These are phyloP conservation scores for Phaeotremella fagi DNA, from an alignment of 768 basidiomycete genomes.

Conservation along the genomic window DNA sequence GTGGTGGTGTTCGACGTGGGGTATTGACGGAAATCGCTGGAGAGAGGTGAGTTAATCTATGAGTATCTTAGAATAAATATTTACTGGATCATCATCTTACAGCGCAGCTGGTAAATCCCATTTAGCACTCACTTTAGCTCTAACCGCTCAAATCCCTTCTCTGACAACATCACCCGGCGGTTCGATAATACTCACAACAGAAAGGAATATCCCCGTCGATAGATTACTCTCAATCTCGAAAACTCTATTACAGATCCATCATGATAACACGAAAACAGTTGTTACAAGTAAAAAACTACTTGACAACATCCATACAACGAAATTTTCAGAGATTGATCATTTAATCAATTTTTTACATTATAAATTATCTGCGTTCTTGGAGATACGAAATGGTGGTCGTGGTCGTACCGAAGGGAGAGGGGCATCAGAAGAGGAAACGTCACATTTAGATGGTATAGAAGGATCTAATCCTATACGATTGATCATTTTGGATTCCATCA, in stretches of 20 bases:
- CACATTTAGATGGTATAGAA: background rate
- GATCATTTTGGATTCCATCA: slow-evolving; percentile 80
- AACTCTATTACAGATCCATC: slow-evolving; percentile 9
- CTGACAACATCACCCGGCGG: slow-evolving; percentile 56
- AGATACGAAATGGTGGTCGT: slow-evolving; percentile 1
- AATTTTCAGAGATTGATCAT: slow-evolving; percentile 43
- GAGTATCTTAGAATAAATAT: background rate
- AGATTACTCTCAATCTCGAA: slow-evolving; percentile 39
- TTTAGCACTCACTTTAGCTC: slow-evolving; percentile 73
- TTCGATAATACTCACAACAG: slow-evolving; percentile 41
- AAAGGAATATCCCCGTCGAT: slow-evolving; percentile 39
- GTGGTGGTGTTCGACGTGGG: slow-evolving; percentile 72
- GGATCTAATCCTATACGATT: slow-evolving; percentile 61
- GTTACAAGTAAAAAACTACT: slow-evolving; percentile 5
- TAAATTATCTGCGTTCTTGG: slow-evolving; percentile 45
- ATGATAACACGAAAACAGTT: slow-evolving; percentile 6
- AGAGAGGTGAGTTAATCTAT: slow-evolving; percentile 62
- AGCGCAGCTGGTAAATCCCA: slow-evolving; percentile 96
- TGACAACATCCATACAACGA: slow-evolving; percentile 56
- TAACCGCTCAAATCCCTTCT: slow-evolving; percentile 68
- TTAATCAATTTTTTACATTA: slow-evolving; percentile 50
- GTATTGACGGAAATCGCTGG: slow-evolving; percentile 84
- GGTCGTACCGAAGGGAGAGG: slow-evolving; percentile 25
- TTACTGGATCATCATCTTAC: background rate
- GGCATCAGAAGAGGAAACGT: background rate